Conservation (phyloP, 352 stramenopile species). For the Phytophthora vignae region DNA sequence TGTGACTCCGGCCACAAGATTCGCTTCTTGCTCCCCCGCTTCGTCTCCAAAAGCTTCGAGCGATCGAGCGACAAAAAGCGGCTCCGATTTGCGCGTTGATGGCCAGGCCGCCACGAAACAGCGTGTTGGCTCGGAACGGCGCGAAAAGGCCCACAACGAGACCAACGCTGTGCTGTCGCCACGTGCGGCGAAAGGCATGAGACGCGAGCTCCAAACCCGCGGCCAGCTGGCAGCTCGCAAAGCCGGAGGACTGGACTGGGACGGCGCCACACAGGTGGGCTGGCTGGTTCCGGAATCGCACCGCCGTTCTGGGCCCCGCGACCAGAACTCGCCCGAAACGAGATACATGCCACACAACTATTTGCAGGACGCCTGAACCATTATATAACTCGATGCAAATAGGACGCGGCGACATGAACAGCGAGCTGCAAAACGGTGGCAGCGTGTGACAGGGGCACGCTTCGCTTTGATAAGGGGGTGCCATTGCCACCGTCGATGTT, state of each 20-base stretch:
- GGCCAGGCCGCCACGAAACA: slow-evolving; percentile 13
- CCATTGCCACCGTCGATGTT: neutral
- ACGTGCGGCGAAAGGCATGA: slow-evolving; percentile 7
- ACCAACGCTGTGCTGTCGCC: neutral
- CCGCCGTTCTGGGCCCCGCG: slow-evolving; percentile 12
- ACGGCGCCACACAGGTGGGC: neutral
- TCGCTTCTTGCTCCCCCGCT: slow-evolving; percentile 8
- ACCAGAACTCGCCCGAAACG: slow-evolving; percentile 20
- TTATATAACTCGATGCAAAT: neutral
- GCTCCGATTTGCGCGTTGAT: slow-evolving; percentile 22
- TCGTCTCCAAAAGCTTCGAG: neutral
- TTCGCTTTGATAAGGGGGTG: neutral
- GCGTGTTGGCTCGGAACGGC: slow-evolving; percentile 8
- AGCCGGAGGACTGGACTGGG: neutral
- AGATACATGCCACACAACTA: neutral
- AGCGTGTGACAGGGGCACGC: slow-evolving; percentile 9
- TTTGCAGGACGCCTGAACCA: neutral
- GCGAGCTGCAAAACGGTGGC: neutral
- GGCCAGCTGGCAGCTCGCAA: neutral
- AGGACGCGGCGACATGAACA: neutral
- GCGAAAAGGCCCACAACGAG: neutral
- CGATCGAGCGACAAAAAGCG: neutral
- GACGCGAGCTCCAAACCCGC: slow-evolving; percentile 7
- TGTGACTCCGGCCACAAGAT: neutral
- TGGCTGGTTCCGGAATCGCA: slow-evolving; percentile 1